A percentile compares a stretch with the other conserved stretches of the same genome.
Evolutionary conservation across 2,329 filamentous ascomycete genomes (phyloP).

Genomic region (Colletotrichum tropicale): DNA sequence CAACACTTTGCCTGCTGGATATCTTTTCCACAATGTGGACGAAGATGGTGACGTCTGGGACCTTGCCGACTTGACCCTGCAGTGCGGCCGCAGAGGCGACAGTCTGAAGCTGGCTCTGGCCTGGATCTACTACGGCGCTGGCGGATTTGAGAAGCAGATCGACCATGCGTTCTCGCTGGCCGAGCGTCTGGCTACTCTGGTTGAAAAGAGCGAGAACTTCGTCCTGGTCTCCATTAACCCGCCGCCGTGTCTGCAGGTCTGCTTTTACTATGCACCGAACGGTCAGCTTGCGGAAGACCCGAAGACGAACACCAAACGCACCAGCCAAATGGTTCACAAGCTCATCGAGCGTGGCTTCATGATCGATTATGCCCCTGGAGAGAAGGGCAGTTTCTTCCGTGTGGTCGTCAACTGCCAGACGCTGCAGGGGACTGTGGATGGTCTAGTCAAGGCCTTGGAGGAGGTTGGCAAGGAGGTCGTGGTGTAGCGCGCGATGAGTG

Average conservation of each 20-base stretch:
- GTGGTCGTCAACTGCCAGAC: conserved; percentile 65
- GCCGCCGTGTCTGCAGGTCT: conserved; percentile 89
- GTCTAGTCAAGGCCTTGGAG: conserved; percentile 58
- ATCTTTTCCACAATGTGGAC: conserved; percentile 73
- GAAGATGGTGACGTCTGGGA: conserved; percentile 74
- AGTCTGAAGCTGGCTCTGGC: conserved; percentile 84
- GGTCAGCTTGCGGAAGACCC: conserved; percentile 49
- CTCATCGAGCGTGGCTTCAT: conserved; percentile 61
- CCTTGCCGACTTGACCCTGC: conserved; percentile 88
- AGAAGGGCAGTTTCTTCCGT: conserved; percentile 61
- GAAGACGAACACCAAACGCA: conserved; percentile 53
- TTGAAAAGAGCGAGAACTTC: conserved; percentile 65
- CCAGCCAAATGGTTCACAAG: conserved; percentile 50
- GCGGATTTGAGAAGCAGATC: conserved; percentile 73
- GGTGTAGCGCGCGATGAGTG: neutral
- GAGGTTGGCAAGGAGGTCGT: conserved; percentile 42
- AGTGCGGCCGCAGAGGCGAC: conserved; percentile 89
- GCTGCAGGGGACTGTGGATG: conserved; percentile 52
- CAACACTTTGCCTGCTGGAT: conserved; percentile 87
- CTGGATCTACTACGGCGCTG: conserved; percentile 87
- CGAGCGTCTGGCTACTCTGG: conserved; percentile 65
- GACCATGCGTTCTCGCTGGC: conserved; percentile 77
- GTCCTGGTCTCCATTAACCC: conserved; percentile 76
- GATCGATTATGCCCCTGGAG: conserved; percentile 65
- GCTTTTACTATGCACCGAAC: conserved; percentile 81